phyloP scores from a whole-genome alignment of 208 protist genomes.

The Leishmania amazonensis region DNA sequence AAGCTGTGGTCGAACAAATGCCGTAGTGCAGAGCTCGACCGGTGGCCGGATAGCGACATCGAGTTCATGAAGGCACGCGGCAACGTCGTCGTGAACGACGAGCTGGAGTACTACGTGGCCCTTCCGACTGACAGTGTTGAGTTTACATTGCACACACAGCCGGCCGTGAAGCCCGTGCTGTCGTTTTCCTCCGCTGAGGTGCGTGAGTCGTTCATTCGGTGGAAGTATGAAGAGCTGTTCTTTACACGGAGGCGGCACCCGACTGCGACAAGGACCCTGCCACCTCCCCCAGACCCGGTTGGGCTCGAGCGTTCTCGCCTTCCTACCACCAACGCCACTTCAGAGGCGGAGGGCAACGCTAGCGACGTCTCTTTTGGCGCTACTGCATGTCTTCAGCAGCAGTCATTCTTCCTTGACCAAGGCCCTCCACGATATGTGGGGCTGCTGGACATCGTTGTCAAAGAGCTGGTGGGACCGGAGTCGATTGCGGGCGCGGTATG shows the following conservation, averaged over 20 bases:
- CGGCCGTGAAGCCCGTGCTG: slow-evolving; percentile 40
- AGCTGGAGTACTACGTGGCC: slow-evolving; percentile 63
- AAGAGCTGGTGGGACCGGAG: slow-evolving; percentile 50
- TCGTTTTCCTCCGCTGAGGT: slow-evolving; percentile 37
- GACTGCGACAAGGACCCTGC: slow-evolving; percentile 2
- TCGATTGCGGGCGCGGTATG: slow-evolving; percentile 40
- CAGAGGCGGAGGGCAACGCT: slow-evolving; percentile 1
- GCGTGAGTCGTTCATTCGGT: slow-evolving; percentile 58
- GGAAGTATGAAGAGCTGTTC: slow-evolving; percentile 61
- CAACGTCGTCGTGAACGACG: slow-evolving; percentile 58
- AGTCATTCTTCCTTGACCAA: slow-evolving; percentile 16
- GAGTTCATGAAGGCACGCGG: slow-evolving; percentile 63
- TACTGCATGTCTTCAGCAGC: slow-evolving; percentile 7
- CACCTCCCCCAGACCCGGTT: slow-evolving; percentile 28
- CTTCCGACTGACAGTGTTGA: slow-evolving; percentile 36
- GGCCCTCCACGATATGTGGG: slow-evolving; percentile 61
- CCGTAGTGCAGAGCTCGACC: slow-evolving; percentile 66
- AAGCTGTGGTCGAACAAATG: slow-evolving; percentile 74
- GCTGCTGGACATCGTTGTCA: slow-evolving; percentile 53
- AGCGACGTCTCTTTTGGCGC: slow-evolving; percentile 2
- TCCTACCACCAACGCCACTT: not conserved
- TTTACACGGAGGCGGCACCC: slow-evolving; percentile 50
- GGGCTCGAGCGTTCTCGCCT: slow-evolving; percentile 18
- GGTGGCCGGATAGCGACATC: slow-evolving; percentile 53
- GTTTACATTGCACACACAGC: slow-evolving; percentile 24